These are phyloP conservation scores for Cystofilobasidium capitatum DNA, from an alignment of 768 basidiomycete species.

Conservation along the genomic window DNA sequence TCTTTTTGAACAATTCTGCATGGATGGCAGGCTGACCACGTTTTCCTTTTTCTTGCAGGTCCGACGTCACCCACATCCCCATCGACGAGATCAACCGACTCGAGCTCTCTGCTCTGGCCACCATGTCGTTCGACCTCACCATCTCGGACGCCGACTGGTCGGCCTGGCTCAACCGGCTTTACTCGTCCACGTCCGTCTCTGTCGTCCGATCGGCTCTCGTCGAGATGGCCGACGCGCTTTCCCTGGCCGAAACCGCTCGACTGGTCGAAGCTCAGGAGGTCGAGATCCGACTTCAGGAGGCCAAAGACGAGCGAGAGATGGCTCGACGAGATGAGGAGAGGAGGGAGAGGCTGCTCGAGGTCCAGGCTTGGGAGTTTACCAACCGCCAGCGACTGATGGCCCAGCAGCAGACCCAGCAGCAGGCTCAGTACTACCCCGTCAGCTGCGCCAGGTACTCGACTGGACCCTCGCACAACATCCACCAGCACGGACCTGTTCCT, in stretches of 20 bases:
- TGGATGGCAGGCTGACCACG: neutral
- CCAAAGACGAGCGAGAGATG: neutral
- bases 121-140: constrained; percentile 29
- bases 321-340: neutral
- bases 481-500: neutral
- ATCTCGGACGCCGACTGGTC: constrained; percentile 28
- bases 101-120: constrained; percentile 29
- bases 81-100: constrained; percentile 30
- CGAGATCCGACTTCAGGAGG: neutral
- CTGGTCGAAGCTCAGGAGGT: neutral
- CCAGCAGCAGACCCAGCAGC: constrained; percentile 9
- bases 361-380: neutral
- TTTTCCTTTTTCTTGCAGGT: constrained; percentile 13
- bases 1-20: neutral
- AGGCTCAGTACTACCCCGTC: neutral
- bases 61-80: constrained; percentile 30
- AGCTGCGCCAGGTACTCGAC: constrained; percentile 2
- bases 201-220: constrained; percentile 11
- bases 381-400: neutral
- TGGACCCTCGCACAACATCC: neutral
- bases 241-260: neutral
- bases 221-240: constrained; percentile 18
- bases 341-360: neutral
- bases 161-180: constrained; percentile 25
- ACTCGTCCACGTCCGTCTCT: constrained; percentile 4